Base-by-base conservation (phyloP, 2,329 filamentous ascomycete genomes). In the Fusarium robinianum region DNA sequence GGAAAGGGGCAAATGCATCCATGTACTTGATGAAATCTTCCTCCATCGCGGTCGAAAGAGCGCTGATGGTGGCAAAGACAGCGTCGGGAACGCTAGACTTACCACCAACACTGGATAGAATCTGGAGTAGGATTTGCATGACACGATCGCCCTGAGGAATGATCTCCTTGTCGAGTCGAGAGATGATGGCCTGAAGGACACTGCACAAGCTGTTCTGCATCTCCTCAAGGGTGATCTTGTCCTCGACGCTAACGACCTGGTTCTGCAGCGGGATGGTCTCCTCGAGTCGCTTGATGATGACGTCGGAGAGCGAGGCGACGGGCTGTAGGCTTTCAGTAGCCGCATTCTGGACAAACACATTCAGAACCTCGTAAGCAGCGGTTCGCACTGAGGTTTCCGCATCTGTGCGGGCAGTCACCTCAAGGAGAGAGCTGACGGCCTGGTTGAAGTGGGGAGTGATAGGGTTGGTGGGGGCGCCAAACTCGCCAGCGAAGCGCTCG, bases 11-110 rank as follows among this genome's bases (percentile, higher is more conserved):
- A 71, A 99, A 99, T 2, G 89, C 83, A 27, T 96, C 90, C 92
- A 99, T 97, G 76, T 99, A 99, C 75, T 95, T 94, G 67, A 86
- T 76, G 69, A 99, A 99, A 58, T 92, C 90, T 41, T 90, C 89
- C 66, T 96, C 91, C 63, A 97, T 79, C 25, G 91, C 88, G 61
- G 88, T 95, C 26, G 94, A 88, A 49, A 99, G 79, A n/a, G 88
- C 84, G 66, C 92, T 94, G 62, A 97, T 87, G 46, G 90, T 88
- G 37, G 90, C 89, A 64, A 99, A 97, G 49, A 96, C 81, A 7
- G 88, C 89, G 71, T 99, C 94, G 11, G 94, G 94, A 19, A 99
- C 94, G 61, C 85, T 94, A 1, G 92, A 96, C 76, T 96, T 96
- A 62, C 82, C 76, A 42, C 87, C 85, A 11, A 91, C 80, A 23